Evolutionary conservation across 306 rosid genomes (phyloP), one percentile per base, ranked within the genome.

Genomic region (Cyclanthera cordifolia): DNA sequence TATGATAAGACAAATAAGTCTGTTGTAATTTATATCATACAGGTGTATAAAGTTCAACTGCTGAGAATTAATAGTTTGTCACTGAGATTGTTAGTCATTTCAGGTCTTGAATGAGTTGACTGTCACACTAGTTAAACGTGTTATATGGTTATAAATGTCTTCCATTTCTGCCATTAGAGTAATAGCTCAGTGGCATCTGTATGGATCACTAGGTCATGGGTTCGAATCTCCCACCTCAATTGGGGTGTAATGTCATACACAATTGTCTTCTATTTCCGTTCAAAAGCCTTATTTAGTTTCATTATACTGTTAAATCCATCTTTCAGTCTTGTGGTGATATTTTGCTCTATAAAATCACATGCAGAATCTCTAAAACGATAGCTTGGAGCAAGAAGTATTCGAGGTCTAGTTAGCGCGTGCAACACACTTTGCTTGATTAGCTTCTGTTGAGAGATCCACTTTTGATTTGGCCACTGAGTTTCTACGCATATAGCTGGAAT

Each of bases 301-400:
- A 64, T 3, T 64, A 61, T 12, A 39, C 8, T 34, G 23, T 61
- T n/a, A 59, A 4, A 12, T 43, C 24, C 24, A 37, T 32, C 19
- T 64, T 4, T 23, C 13, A 19, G 45, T 23, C 69, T 10, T 21
- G 39, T 45, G 47, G 70, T 45, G 39, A 41, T 65, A 1, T 65
- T 45, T 45, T 65, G 53, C 57, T 4, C 79, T 19, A 23, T 77
- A 60, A 63, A 77, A 61, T 76, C 82, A 59, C 61, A 41, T 45
- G 70, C 95, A 91, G 96, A 78, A 61, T 82, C 83, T 63, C 78
- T 88, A 75, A 86, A 48, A 61, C 77, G 87, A 74, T 72, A 76
- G 77, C 50, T 39, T 2, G 71, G 56, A 72, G 77, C 50, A 72
- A 54, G 73, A 76, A 45, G 60, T 2, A 46, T 79, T 74, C 69